Evolutionary conservation across 2,329 filamentous ascomycete genomes (phyloP).

Genomic region (Aspergillus niger): DNA sequence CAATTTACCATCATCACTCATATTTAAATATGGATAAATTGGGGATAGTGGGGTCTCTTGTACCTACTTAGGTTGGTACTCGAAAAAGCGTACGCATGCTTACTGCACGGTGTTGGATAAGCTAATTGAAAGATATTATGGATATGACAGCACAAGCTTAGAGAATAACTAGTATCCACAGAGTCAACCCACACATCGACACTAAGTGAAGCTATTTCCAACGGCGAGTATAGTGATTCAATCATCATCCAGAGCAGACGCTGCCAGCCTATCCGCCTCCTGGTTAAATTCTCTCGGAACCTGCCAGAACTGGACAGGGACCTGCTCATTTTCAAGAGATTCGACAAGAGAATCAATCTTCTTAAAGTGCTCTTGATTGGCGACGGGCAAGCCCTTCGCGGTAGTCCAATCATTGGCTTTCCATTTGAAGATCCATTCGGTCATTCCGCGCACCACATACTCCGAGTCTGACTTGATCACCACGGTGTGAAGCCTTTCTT

Average conservation of each 20-base stretch:
- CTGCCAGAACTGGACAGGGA: not conserved
- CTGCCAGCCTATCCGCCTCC: not conserved
- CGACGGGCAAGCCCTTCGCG: not conserved
- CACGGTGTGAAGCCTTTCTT: rapidly evolving
- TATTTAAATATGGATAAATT: no score
- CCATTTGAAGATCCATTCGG: not conserved
- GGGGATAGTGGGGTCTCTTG: rapidly evolving
- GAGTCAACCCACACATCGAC: not conserved
- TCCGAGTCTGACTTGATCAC: not conserved
- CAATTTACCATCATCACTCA: rapidly evolving
- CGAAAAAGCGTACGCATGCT: no score
- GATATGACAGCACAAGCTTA: no score
- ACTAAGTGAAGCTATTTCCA: not conserved
- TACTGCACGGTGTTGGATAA: no score
- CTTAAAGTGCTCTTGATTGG: not conserved
- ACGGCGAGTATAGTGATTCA: not conserved
- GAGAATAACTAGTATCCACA: not conserved
- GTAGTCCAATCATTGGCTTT: not conserved
- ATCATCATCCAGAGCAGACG: not conserved
- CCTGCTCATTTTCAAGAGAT: not conserved
- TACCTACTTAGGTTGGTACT: no score
- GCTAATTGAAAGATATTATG: no score
- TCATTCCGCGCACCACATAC: not conserved
- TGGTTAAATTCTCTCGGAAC: not conserved
- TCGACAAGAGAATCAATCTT: not conserved